Evolutionary conservation across 768 basidiomycete species (phyloP).

Genomic region (Lactarius akahatsu): DNA sequence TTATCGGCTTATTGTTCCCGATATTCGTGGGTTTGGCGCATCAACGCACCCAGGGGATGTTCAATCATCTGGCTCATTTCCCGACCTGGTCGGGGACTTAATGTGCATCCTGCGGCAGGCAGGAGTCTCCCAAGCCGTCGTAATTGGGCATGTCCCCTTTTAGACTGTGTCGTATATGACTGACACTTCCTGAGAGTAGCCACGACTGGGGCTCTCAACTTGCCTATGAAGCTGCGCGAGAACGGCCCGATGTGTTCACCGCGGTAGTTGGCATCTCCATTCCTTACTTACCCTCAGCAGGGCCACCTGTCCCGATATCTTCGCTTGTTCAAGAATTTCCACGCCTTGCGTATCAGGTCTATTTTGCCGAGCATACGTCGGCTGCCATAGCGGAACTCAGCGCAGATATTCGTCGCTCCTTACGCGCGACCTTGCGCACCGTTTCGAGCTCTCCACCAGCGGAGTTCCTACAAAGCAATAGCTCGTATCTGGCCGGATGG

Average conservation of each 20-base stretch:
- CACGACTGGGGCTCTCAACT: conserved; percentile 75
- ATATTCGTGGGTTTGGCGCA: conserved; percentile 68
- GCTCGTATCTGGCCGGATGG: conserved; percentile 57
- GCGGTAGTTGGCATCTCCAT: conserved; percentile 59
- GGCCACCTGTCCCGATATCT: conserved; percentile 47
- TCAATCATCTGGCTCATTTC: conserved; percentile 55
- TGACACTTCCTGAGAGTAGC: conserved; percentile 37
- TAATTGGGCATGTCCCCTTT: conserved; percentile 53
- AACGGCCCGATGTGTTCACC: conserved; percentile 61
- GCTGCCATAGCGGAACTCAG: conserved; percentile 54
- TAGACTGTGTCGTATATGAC: neutral
- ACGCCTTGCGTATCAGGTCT: conserved; percentile 54
- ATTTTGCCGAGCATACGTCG: conserved; percentile 51
- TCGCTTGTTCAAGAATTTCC: conserved; percentile 46
- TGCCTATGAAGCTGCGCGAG: conserved; percentile 68
- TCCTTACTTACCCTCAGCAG: conserved; percentile 61
- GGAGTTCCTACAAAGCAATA: conserved; percentile 48
- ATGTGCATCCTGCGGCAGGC: conserved; percentile 59
- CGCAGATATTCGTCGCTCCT: conserved; percentile 51
- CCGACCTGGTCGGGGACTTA: conserved; percentile 61
- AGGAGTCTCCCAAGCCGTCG: conserved; percentile 49
- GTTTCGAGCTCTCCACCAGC: conserved; percentile 56
- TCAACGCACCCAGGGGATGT: conserved; percentile 66
- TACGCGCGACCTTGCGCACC: conserved; percentile 56
- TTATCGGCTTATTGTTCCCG: conserved; percentile 60